A percentile compares a stretch with the other conserved stretches of the same genome.
These are phyloP conservation scores for Eimeria brunetti DNA, from an alignment of 169 alveolate genomes.

Conservation along the genomic window DNA sequence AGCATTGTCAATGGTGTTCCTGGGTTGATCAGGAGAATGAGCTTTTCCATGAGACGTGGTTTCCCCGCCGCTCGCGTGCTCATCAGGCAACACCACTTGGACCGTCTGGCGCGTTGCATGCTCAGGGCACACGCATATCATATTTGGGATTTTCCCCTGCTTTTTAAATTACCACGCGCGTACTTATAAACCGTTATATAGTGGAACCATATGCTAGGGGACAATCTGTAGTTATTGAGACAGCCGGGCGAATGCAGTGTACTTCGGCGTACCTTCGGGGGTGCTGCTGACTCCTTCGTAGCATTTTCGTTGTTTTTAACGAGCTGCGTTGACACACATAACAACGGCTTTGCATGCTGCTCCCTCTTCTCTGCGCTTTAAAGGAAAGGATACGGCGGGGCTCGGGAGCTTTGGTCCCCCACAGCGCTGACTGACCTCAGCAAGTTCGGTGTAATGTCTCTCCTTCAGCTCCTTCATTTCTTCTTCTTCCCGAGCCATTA, in stretches of 20 bases:
- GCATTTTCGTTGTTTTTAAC: background rate
- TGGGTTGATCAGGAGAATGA: background rate
- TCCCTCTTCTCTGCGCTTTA: background rate
- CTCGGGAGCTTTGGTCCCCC: background rate
- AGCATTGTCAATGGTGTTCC: background rate
- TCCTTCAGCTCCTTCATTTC: conserved; percentile 47
- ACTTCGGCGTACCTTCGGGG: conserved; percentile 21
- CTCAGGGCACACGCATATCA: background rate
- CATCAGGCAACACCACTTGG: conserved; percentile 6
- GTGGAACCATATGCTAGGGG: background rate
- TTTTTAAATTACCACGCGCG: background rate
- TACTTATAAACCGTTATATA: background rate
- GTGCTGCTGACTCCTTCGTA: background rate
- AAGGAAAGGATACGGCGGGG: background rate
- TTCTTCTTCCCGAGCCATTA: conserved; percentile 15
- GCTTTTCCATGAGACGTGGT: background rate
- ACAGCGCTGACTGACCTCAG: conserved; percentile 24
- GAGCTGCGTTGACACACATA: background rate
- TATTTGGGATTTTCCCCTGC: background rate
- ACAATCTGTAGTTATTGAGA: background rate
- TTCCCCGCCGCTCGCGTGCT: background rate
- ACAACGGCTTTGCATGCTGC: background rate
- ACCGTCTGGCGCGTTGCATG: background rate
- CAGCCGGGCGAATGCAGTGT: background rate
- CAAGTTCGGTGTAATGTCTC: conserved; percentile 55